Base-by-base conservation (phyloP, 2,329 filamentous ascomycete genomes). In the Alternaria gansuensis region DNA sequence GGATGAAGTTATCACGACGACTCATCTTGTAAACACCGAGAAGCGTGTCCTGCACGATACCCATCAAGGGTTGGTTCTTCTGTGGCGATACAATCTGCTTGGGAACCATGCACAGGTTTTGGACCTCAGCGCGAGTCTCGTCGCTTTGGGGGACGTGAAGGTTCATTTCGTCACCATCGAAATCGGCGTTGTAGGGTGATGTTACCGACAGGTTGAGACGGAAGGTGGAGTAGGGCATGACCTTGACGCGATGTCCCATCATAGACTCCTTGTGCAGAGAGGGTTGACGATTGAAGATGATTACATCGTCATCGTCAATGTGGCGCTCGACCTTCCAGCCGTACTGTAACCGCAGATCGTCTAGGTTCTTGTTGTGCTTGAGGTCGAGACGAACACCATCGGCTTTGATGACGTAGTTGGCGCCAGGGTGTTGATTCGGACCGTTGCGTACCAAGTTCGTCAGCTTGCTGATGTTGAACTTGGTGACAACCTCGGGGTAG, bases 81-180 rank as follows among this genome's bases (percentile, higher is more conserved):
- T 99, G 95, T 4, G 95, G 95, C 2, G 96, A 99, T 9, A 99
- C 96, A 72, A 99, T 98, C 78, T 99, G 97, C 70, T 95, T 86
- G 0, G 95, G 95, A n/a, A 99, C 95, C 85, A 98, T 90, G 78
- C 94, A 98, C 13, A 99, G 86, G 76, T 98, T 90, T 78, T 88
- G 92, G 69, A 99, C 88, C 79, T 99, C 95, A 44, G 96, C 93
- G 60, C 95, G 90, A 33, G 96, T 96, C 79, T 99, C 96, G 75
- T 99, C 93, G 36, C 91, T 95, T 75, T 99, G 95, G 4, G 95
- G 96, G 51, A 99, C 96, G 85, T 99, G 95, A 81, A 99, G 87
- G 77, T 99, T 99, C 95, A 99, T 99, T 80, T 99, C 95, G 78
- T 99, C 95, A 81, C 95, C 95, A 75, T 99, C 95, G 81, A 99